Percentiles rank a stretch among this genome's conserved stretches.
Conservation (phyloP, 2,329 filamentous ascomycete genomes). For the Fusarium sp. region DNA sequence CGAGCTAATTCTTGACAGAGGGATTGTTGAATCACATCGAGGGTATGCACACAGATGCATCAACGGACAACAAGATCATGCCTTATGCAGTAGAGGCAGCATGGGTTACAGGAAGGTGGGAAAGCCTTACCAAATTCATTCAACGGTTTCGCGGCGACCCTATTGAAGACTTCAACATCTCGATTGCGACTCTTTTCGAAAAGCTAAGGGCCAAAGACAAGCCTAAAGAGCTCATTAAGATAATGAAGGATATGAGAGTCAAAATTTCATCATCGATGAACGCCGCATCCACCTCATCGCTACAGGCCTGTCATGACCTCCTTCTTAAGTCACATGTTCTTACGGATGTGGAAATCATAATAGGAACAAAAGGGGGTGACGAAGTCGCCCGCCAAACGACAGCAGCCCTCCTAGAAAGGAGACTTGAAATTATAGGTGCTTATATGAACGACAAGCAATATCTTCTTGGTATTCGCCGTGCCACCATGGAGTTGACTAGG, state of each 20-base stretch:
- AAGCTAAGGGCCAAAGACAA: constrained; percentile 65
- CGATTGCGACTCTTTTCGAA: constrained; percentile 71
- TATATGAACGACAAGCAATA: constrained; percentile 96
- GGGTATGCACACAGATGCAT: constrained; percentile 68
- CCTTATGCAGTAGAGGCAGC: constrained; percentile 91
- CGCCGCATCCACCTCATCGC: constrained; percentile 78
- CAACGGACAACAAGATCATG: constrained; percentile 71
- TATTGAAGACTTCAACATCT: constrained; percentile 79
- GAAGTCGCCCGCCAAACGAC: constrained; percentile 52
- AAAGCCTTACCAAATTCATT: constrained; percentile 76
- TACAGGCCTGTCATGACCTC: constrained; percentile 86
- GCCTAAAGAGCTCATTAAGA: constrained; percentile 64
- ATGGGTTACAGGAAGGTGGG: constrained; percentile 89
- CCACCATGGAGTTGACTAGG: constrained; percentile 83
- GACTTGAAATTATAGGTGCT: constrained; percentile 89
- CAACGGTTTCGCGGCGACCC: constrained; percentile 61
- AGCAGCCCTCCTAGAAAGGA: constrained; percentile 66
- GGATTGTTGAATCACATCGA: constrained; percentile 88
- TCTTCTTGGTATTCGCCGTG: constrained; percentile 84
- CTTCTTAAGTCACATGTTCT: constrained; percentile 88
- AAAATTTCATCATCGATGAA: constrained; percentile 80
- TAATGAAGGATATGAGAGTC: constrained; percentile 72
- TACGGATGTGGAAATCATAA: constrained; percentile 85
- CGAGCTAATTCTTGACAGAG: constrained; percentile 62
- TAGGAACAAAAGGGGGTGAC: constrained; percentile 57